Percentiles rank a stretch among this genome's conserved stretches.
Evolutionary conservation across 345 rosid species (phyloP).

Genomic region (Aquilaria yunnanensis): DNA sequence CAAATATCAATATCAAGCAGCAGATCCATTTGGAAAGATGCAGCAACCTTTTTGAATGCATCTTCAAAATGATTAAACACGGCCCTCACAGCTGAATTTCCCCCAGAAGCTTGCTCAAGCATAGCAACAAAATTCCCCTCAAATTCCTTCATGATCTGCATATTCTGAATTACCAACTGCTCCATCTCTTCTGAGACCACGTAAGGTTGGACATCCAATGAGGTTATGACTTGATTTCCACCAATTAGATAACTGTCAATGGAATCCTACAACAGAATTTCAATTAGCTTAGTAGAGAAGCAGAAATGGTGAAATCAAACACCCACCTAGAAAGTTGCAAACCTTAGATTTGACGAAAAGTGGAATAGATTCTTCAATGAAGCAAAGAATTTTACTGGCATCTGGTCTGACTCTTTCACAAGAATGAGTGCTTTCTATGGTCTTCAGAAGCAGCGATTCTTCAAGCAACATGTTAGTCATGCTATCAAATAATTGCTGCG

Average conservation of each 20-base stretch:
- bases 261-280: conserved; percentile 43
- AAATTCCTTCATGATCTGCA: conserved; percentile 54
- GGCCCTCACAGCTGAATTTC: conserved; percentile 35
- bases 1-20: background rate
- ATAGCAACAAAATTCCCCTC: conserved; percentile 44
- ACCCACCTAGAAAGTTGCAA: conserved; percentile 14
- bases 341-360: conserved; percentile 64
- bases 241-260: conserved; percentile 61
- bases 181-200: conserved; percentile 44
- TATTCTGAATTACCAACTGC: conserved; percentile 41
- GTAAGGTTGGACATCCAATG: conserved; percentile 24
- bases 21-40: conserved; percentile 5
- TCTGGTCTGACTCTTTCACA: conserved; percentile 50
- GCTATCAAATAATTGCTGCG: conserved; percentile 77
- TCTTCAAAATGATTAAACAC: conserved; percentile 47
- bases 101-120: conserved; percentile 26
- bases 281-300: conserved; percentile 18
- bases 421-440: conserved; percentile 47
- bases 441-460: conserved; percentile 52
- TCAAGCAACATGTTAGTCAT: conserved; percentile 45
- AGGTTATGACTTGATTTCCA: conserved; percentile 28
- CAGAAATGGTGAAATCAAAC: conserved; percentile 5
- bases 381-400: conserved; percentile 37
- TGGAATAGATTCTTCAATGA: conserved; percentile 51
- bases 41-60: conserved; percentile 49